Evolutionary conservation across 1,284 basidiomycete species (phyloP).

Genomic region (Austropuccinia psidii): DNA sequence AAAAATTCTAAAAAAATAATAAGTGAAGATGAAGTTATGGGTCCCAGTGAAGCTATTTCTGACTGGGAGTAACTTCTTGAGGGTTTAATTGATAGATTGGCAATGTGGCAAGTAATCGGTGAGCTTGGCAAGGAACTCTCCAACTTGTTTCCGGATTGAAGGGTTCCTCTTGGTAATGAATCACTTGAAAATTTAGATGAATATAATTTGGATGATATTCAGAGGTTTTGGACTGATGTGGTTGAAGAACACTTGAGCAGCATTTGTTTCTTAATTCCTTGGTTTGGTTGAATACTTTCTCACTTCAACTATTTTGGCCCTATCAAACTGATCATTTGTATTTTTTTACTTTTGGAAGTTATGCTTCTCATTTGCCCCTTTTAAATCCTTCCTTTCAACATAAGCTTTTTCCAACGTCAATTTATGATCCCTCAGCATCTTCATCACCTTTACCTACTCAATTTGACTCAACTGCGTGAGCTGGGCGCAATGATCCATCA

Average conservation of each 20-base stretch:
- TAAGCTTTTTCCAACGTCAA: conserved; percentile 34
- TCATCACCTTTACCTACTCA: conserved; percentile 1
- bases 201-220: conserved; percentile 10
- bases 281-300: not conserved
- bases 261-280: not conserved
- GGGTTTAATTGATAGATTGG: conserved; percentile 25
- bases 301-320: too few species aligned
- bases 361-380: conserved; percentile 5
- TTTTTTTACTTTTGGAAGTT: conserved; percentile 9
- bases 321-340: not conserved
- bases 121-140: conserved; percentile 8
- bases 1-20: not conserved
- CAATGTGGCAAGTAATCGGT: conserved; percentile 32
- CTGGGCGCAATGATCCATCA: too few species aligned
- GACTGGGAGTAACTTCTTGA: conserved; percentile 21
- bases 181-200: not conserved
- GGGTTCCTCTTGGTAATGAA: not conserved
- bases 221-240: conserved; percentile 31
- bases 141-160: not conserved
- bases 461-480: conserved; percentile 11
- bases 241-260: conserved; percentile 27
- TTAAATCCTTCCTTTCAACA: conserved; percentile 26
- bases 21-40: not conserved
- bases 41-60: not conserved
- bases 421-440: conserved; percentile 4